Evolutionary conservation across 2,329 filamentous ascomycete genomes (phyloP).

Genomic region (Chalaropsis ovoidea): DNA sequence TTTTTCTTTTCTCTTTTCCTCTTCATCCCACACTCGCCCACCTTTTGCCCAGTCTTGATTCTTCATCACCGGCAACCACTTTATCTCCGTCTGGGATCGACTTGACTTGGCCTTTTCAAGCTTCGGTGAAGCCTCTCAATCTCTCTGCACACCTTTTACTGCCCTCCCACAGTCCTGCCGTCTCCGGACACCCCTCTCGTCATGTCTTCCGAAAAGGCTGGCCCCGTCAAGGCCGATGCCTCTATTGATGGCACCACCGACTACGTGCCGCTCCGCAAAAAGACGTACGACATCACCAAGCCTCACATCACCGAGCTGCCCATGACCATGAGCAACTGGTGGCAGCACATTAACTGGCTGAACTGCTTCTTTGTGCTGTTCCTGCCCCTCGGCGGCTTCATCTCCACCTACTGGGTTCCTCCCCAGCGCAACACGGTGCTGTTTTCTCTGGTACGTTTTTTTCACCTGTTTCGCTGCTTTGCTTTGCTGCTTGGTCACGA

Average conservation of each 20-base stretch:
- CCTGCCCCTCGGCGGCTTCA: slow-evolving; percentile 62
- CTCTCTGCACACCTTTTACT: too few species aligned
- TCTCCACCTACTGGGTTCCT: slow-evolving; percentile 70
- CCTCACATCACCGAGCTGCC: slow-evolving; percentile 76
- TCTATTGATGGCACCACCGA: slow-evolving; percentile 47
- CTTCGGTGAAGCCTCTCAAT: too few species aligned
- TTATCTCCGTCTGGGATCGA: neutral
- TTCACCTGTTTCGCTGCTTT: neutral
- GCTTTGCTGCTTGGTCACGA: too few species aligned
- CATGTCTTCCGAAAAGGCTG: slow-evolving; percentile 32
- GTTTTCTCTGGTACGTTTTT: slow-evolving; percentile 46
- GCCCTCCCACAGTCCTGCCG: neutral
- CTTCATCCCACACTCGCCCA: neutral
- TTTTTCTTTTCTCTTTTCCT: neutral
- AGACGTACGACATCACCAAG: slow-evolving; percentile 52
- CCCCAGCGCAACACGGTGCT: slow-evolving; percentile 59
- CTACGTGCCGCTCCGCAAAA: slow-evolving; percentile 41
- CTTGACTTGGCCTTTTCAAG: too few species aligned
- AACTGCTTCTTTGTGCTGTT: slow-evolving; percentile 73
- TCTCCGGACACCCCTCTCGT: slow-evolving; percentile 4
- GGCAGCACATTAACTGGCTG: slow-evolving; percentile 89
- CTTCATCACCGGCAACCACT: too few species aligned
- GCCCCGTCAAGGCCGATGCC: slow-evolving; percentile 35
- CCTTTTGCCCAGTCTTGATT: too few species aligned
- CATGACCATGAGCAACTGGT: slow-evolving; percentile 74